Conservation (phyloP, 2,329 filamentous ascomycete species). For the Endocalyx cinctus region DNA sequence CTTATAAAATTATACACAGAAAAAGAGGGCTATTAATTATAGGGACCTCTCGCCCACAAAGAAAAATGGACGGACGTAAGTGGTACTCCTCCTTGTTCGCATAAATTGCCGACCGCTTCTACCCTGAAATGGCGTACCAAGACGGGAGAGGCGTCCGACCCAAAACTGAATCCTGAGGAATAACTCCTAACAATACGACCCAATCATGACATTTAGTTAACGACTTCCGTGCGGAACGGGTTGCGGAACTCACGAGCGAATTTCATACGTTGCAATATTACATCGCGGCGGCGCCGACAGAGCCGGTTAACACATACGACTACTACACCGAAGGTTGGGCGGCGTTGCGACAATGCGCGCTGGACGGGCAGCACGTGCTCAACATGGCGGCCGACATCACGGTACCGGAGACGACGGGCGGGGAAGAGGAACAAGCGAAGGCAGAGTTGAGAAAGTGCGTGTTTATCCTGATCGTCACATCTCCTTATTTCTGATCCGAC, state of each 20-base stretch:
- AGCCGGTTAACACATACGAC: constrained; percentile 52
- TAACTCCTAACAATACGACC: too few species aligned
- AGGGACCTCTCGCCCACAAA: too few species aligned
- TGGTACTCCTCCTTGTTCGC: too few species aligned
- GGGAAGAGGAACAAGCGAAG: constrained; percentile 55
- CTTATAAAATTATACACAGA: too few species aligned
- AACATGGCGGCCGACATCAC: constrained; percentile 59
- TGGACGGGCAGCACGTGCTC: constrained; percentile 61
- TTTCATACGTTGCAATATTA: constrained; percentile 59
- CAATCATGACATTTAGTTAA: too few species aligned
- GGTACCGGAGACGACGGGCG: constrained; percentile 49
- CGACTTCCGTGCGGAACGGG: constrained; percentile 52
- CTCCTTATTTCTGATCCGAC: too few species aligned
- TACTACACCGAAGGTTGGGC: constrained; percentile 62
- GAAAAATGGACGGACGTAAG: constrained; percentile 32
- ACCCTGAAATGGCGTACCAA: too few species aligned
- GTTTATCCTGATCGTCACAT: constrained; percentile 1
- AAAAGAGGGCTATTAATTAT: too few species aligned
- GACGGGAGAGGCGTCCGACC: too few species aligned
- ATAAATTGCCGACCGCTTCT: too few species aligned
- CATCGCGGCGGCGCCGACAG: constrained; percentile 52
- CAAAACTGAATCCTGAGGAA: too few species aligned
- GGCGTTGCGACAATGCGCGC: constrained; percentile 55
- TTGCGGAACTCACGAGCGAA: constrained; percentile 58
- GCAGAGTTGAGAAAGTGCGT: constrained; percentile 60